Evolutionary conservation across 176 grass and related monocot genomes (phyloP).

Genomic region (Pontederia crassipes): DNA sequence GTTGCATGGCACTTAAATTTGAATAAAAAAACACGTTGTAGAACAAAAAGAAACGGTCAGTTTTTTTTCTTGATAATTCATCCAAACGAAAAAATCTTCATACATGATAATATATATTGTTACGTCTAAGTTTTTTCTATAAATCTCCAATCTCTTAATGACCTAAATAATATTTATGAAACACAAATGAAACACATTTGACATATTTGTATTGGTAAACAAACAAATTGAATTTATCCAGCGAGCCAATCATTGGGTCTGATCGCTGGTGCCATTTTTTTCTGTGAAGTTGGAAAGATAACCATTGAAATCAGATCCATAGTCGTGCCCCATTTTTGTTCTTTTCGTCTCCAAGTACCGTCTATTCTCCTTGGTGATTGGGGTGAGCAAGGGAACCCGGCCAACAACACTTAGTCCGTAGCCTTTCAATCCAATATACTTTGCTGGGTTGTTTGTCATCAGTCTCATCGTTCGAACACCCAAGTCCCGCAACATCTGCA

Average conservation of each 20-base stretch:
- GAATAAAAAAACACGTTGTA: too few relatives aligned
- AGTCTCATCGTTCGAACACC: slow-evolving; percentile 79
- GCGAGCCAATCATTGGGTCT: not conserved
- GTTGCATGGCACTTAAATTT: too few relatives aligned
- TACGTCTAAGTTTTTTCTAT: too few relatives aligned
- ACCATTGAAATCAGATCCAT: slow-evolving; percentile 34
- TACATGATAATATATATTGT: too few relatives aligned
- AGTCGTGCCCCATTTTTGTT: slow-evolving; percentile 76
- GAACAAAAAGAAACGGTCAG: too few relatives aligned
- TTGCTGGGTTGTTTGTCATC: slow-evolving; percentile 90
- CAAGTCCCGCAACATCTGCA: slow-evolving; percentile 66
- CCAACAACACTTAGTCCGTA: slow-evolving; percentile 74
- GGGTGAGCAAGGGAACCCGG: slow-evolving; percentile 71
- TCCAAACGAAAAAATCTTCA: too few relatives aligned
- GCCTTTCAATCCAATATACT: slow-evolving; percentile 73
- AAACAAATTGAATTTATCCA: too few relatives aligned
- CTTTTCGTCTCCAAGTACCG: slow-evolving; percentile 83
- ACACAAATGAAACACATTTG: too few relatives aligned
- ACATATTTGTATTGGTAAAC: too few relatives aligned
- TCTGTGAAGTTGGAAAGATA: slow-evolving; percentile 14
- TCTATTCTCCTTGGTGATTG: slow-evolving; percentile 67
- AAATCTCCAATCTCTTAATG: too few relatives aligned
- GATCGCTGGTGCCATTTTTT: slow-evolving; percentile 11
- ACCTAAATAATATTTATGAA: too few relatives aligned
- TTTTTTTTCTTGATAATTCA: too few relatives aligned